These are phyloP conservation scores for Gorgonomyces haynaldii DNA, from an alignment of 192 early-diverging fungal species.

Conservation along the genomic window DNA sequence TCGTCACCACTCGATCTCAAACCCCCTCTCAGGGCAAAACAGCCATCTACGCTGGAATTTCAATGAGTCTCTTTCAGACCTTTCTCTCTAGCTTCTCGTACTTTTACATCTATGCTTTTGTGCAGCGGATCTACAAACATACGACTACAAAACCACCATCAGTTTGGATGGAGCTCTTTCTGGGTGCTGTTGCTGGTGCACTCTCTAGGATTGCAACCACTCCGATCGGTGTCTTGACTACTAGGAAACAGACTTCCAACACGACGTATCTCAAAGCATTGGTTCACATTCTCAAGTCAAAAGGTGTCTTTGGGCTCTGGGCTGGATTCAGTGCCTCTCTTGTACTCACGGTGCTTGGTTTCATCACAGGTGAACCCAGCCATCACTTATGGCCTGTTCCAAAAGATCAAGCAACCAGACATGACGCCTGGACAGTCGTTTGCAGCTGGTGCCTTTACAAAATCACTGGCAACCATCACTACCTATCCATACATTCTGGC, in stretches of 20 bases:
- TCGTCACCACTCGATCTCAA: background rate
- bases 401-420: constrained; percentile 50
- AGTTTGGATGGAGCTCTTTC: constrained; percentile 59
- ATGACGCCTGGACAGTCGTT: constrained; percentile 36
- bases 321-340: constrained; percentile 85
- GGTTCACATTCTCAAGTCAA: constrained; percentile 55
- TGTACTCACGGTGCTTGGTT: constrained; percentile 73
- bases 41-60: constrained; percentile 3
- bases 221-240: constrained; percentile 89
- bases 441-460: constrained; percentile 64
- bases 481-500: constrained; percentile 90
- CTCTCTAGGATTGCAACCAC: constrained; percentile 79
- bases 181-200: constrained; percentile 85
- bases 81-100: constrained; percentile 3
- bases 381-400: constrained; percentile 94
- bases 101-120: constrained; percentile 4
- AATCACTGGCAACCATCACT: constrained; percentile 69
- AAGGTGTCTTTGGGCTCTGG: constrained; percentile 76
- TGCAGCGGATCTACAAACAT: background rate
- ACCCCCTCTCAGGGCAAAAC: background rate
- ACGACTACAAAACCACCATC: background rate
- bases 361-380: constrained; percentile 98
- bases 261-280: constrained; percentile 53
- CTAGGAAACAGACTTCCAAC: constrained; percentile 34
- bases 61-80: constrained; percentile 4